Conservation (phyloP, 768 basidiomycete genomes). For the Mycena rebaudengoi region DNA sequence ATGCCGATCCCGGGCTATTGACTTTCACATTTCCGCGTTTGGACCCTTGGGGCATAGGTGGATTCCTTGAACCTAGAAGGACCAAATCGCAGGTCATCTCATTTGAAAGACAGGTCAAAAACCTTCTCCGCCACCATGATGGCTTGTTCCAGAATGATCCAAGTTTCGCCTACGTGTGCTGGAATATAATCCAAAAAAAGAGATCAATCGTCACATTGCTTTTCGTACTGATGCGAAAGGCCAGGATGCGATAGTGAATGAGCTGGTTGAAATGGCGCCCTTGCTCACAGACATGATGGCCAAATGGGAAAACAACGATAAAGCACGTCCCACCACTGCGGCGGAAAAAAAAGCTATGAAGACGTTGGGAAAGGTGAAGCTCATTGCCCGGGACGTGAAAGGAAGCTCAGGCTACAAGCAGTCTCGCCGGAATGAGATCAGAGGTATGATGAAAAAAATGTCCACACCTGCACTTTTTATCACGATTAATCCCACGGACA, state of each 20-base stretch:
- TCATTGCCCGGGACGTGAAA: not conserved
- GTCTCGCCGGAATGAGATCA: constrained; percentile 35
- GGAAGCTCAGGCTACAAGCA: constrained; percentile 29
- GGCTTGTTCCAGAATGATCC: not conserved
- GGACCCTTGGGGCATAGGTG: constrained; percentile 1
- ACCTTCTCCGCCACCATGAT: not conserved
- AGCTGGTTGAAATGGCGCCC: not conserved
- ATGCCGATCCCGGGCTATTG: not conserved
- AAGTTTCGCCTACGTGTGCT: constrained; percentile 27
- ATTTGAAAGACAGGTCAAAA: not conserved
- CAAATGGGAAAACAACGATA: not conserved
- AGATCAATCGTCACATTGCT: no score
- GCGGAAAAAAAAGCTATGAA: not conserved
- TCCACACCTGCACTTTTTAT: constrained; percentile 38
- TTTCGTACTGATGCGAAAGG: not conserved
- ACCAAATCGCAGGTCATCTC: no score
- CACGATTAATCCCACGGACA: constrained; percentile 41
- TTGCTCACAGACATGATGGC: not conserved
- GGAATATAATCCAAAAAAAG: constrained; percentile 25
- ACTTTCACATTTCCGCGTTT: not conserved
- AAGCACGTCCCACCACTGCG: not conserved
- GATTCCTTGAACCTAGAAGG: not conserved
- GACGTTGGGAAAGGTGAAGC: not conserved
- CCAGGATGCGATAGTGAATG: not conserved
- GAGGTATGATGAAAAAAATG: constrained; percentile 26